Base-by-base conservation (phyloP, 805 yeast genomes). In the Jamesozyma piceae region DNA sequence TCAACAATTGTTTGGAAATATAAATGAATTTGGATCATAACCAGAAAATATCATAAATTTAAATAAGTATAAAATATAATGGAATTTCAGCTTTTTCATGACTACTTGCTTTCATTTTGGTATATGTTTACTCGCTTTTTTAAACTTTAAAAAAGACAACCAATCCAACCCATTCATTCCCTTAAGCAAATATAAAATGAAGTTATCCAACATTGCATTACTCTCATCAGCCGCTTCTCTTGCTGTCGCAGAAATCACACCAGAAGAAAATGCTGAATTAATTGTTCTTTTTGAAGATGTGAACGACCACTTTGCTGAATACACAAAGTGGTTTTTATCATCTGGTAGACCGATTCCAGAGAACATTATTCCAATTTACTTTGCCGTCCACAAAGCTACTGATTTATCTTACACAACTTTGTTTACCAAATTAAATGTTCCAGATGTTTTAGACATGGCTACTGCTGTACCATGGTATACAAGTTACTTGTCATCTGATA, bases 381-480 rank as follows among this genome's bases (percentile, higher is more conserved):
- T 43, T 22, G 49, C 49, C 24, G 46, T 54, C 37, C 49, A 53
- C 32, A 57, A 63, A 22, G 62, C 59, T 39, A 62, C 64, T 17
- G 65, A 62, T 44, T 59, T 58, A 21, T 52, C 60, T 15, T 63
- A 57, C 52, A 62, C 67, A 42, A 48, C 61, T 18, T 50, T 58
- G 46, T 61, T 47, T 47, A 13, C 43, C 17, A 37, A 47, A 37
- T 47, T 63, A 31, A 57, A 60, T 44, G 42, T 51, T 41, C 28
- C 39, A 38, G 51, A 51, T 21, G 58, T 60, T 24, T 45, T 54
- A 9, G 29, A 55, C 6, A 51, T 57, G 47, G 48, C 61, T 27
- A 57, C 64, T 17, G 62, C 55, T 22, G 43, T 62, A 22, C 64
- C 66, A 50, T 63, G 66, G 66, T 63, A 55, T 43, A 44, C 54